phyloP scores from a whole-genome alignment of 2,329 filamentous ascomycete genomes.

The Parastagonospora nodorum region DNA sequence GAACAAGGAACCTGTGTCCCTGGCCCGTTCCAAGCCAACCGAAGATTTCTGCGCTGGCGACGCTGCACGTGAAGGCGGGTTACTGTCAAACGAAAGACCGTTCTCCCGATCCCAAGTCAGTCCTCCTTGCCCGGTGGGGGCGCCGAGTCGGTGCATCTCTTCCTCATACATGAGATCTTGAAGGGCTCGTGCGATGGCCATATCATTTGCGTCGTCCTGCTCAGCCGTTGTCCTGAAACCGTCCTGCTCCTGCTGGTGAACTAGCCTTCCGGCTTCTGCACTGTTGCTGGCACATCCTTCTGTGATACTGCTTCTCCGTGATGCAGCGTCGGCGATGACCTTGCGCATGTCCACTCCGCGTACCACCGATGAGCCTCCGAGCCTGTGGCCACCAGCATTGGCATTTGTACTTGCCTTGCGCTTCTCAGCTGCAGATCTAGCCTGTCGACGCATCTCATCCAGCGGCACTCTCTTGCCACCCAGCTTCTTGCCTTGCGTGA shows the following conservation, averaged over 20 bases:
- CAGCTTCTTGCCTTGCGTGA: conserved; percentile 74
- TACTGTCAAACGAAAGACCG: conserved; percentile 50
- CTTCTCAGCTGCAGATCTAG: conserved; percentile 75
- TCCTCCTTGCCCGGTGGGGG: conserved; percentile 39
- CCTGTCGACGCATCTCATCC: conserved; percentile 75
- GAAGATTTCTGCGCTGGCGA: conserved; percentile 48
- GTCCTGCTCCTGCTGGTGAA: conserved; percentile 66
- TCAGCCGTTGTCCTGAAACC: conserved; percentile 84
- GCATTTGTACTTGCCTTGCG: conserved; percentile 62
- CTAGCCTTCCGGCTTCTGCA: conserved; percentile 68
- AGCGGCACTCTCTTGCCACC: conserved; percentile 64
- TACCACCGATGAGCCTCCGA: conserved; percentile 68
- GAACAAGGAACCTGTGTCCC: conserved; percentile 42
- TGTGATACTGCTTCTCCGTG: conserved; percentile 67
- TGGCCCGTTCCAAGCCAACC: conserved; percentile 30
- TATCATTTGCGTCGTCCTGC: conserved; percentile 86
- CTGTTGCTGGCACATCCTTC: conserved; percentile 77
- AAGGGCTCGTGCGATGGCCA: conserved; percentile 81
- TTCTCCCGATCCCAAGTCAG: conserved; percentile 45
- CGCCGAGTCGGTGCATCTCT: conserved; percentile 54
- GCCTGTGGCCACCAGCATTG: conserved; percentile 72
- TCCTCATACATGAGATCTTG: conserved; percentile 89
- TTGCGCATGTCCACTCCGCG: conserved; percentile 71
- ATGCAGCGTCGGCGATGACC: conserved; percentile 73
- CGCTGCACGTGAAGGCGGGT: conserved; percentile 49